Base-by-base conservation (phyloP, 345 rosid genomes). In the Melaleuca quinquenervia region DNA sequence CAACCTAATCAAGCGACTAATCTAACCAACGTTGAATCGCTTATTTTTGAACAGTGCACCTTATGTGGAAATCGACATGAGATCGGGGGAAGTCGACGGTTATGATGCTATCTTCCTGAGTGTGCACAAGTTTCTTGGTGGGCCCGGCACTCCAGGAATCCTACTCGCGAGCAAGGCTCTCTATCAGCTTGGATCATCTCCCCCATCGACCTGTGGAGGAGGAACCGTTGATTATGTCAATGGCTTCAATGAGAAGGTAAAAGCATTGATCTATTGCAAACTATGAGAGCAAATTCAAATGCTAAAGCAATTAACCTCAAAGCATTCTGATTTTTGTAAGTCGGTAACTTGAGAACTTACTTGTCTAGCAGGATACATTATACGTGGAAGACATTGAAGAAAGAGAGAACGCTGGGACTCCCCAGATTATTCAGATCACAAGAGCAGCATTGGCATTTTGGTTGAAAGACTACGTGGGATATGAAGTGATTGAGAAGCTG, bases 191-290 rank as follows among this genome's bases (percentile, higher is more conserved):
- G 58, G 85, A 49, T 87, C 90, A 60, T 90, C 89, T 53, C 91
- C 96, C 1, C 96, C 96, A 2, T 90, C 95, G 5, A 93, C 95
- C 7, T 92, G 92, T 70, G 95, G 95, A 22, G 96, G 96, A 14
- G 95, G 96, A 64, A 92, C 94, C 15, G 95, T 94, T 20, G 22
- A 74, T 45, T 94, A 91, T 58, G 96, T 94, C 78, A 94, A 92
- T 83, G 91, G 90, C 64, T 92, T 90, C 85, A 60, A 32, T 55
- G 93, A 94, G n/a, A 87, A 91, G 93, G 96, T 92, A 83, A 21
- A 13, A n/a, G 26, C 52, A 84, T 64, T 54, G 14, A 20, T 26
- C 51, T 24, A 3, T 13, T 36, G 44, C 49, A 49, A 20, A 18
- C 26, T 26, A 51, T 2, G 7, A 9, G 26, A 83, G 58, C 0